Conservation (phyloP, 2,329 filamentous ascomycete species). For the Paraphoma sp. region DNA sequence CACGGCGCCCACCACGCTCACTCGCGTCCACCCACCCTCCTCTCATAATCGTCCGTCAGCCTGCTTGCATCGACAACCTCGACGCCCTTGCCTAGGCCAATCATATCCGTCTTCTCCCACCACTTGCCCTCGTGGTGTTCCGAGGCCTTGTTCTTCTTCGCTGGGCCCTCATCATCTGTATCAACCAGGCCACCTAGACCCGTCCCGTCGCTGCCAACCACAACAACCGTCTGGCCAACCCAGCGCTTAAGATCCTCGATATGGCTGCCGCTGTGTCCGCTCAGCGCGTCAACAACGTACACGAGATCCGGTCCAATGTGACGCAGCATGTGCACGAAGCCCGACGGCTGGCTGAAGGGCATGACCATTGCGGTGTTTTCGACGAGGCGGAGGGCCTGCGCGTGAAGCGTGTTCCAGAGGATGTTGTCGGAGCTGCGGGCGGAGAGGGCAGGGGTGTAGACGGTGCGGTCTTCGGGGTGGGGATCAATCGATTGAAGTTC, state of each 20-base stretch:
- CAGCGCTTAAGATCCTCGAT: constrained; percentile 70
- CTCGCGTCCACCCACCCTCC: constrained; percentile 71
- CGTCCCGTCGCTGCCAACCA: constrained; percentile 59
- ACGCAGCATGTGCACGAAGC: constrained; percentile 84
- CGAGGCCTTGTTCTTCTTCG: constrained; percentile 29
- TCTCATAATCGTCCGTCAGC: constrained; percentile 85
- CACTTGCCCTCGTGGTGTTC: constrained; percentile 59
- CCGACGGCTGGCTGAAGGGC: constrained; percentile 83
- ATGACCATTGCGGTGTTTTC: constrained; percentile 87
- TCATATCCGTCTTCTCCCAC: constrained; percentile 82
- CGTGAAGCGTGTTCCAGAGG: constrained; percentile 79
- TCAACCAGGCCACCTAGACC: constrained; percentile 61
- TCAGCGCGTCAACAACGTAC: constrained; percentile 85
- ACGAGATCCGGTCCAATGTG: constrained; percentile 85
- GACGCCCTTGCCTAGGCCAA: constrained; percentile 85
- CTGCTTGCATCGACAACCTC: constrained; percentile 84
- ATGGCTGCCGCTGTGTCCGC: constrained; percentile 74
- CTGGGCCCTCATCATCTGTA: constrained; percentile 63
- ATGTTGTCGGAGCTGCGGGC: constrained; percentile 50
- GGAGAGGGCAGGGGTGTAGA: constrained; percentile 44
- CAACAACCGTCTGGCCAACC: constrained; percentile 68
- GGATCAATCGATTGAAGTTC: constrained; percentile 58
- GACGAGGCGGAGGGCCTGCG: constrained; percentile 78
- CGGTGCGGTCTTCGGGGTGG: constrained; percentile 50
- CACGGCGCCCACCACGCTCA: constrained; percentile 22